Evolutionary conservation across 2,329 filamentous ascomycete species (phyloP).

Genomic region (Claviceps purpurea): DNA sequence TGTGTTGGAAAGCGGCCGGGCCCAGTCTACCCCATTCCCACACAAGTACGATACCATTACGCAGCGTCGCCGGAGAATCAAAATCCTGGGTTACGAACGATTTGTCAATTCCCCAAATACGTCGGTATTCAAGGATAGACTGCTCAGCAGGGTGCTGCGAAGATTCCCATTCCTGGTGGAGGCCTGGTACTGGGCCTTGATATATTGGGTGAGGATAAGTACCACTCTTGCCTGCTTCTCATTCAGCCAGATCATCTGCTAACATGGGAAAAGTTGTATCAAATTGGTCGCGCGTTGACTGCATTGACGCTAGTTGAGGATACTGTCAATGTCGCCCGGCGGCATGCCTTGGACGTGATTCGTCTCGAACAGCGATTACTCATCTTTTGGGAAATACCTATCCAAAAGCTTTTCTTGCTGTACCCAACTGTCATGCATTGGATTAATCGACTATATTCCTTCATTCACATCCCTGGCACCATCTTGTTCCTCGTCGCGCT

Average conservation of each 20-base stretch:
- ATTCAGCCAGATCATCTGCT: not conserved
- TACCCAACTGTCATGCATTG: constrained; percentile 46
- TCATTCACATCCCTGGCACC: constrained; percentile 66
- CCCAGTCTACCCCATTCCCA: constrained; percentile 12
- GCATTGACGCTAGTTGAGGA: constrained; percentile 54
- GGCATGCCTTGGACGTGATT: constrained; percentile 55
- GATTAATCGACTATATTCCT: constrained; percentile 62
- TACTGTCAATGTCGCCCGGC: constrained; percentile 54
- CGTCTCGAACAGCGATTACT: constrained; percentile 49
- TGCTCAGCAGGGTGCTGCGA: constrained; percentile 49
- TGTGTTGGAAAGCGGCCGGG: constrained; percentile 11
- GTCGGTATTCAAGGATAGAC: constrained; percentile 40
- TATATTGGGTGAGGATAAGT: constrained; percentile 7
- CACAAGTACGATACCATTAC: constrained; percentile 15
- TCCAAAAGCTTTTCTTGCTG: constrained; percentile 23
- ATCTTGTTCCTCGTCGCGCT: constrained; percentile 53
- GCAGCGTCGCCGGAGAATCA: constrained; percentile 20
- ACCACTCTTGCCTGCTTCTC: not conserved
- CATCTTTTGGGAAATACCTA: constrained; percentile 49
- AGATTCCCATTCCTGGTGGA: constrained; percentile 62
- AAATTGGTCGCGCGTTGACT: constrained; percentile 58
- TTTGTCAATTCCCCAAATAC: constrained; percentile 33
- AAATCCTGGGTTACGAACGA: constrained; percentile 18
- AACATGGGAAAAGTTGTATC: constrained; percentile 44
- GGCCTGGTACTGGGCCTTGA: constrained; percentile 54